A percentile compares a stretch with the other conserved stretches of the same genome.
These are phyloP conservation scores for Paramecium caudatum DNA, from an alignment of 73 alveolate species.

Conservation along the genomic window DNA sequence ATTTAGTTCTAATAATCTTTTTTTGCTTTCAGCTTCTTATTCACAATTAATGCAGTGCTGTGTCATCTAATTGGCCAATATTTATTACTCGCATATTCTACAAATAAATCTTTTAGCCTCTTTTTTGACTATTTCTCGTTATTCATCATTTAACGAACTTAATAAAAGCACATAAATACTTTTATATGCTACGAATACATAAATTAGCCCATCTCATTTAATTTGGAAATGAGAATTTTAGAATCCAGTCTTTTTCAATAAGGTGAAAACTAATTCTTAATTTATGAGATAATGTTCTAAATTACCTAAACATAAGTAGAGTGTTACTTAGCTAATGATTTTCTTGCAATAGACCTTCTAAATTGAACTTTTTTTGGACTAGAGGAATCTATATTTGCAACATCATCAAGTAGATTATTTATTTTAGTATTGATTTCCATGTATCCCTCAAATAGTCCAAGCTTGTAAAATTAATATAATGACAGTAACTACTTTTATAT, in stretches of 20 bases:
- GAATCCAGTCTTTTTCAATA: not conserved
- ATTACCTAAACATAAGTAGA: not conserved
- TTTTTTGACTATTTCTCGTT: not conserved
- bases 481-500: not conserved
- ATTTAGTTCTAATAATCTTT: slow-evolving; percentile 37
- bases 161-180: slow-evolving; percentile 16
- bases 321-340: slow-evolving; percentile 17
- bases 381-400: not conserved
- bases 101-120: not conserved
- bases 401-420: not conserved
- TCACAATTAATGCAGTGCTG: slow-evolving; percentile 43
- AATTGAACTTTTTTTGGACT: not conserved
- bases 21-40: slow-evolving; percentile 43
- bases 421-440: not conserved
- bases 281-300: slow-evolving; percentile 8
- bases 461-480: not conserved
- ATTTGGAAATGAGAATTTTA: not conserved
- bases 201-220: slow-evolving; percentile 15
- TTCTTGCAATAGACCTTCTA: not conserved
- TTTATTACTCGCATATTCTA: slow-evolving; percentile 37
- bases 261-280: slow-evolving; percentile 35
- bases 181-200: slow-evolving; percentile 4
- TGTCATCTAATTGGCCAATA: not conserved
- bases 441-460: not conserved
- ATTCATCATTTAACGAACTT: not conserved